Evolutionary conservation across 1,284 basidiomycete genomes (phyloP), one percentile per base, ranked within the genome.

Genomic region (Sparassis latifolia): DNA sequence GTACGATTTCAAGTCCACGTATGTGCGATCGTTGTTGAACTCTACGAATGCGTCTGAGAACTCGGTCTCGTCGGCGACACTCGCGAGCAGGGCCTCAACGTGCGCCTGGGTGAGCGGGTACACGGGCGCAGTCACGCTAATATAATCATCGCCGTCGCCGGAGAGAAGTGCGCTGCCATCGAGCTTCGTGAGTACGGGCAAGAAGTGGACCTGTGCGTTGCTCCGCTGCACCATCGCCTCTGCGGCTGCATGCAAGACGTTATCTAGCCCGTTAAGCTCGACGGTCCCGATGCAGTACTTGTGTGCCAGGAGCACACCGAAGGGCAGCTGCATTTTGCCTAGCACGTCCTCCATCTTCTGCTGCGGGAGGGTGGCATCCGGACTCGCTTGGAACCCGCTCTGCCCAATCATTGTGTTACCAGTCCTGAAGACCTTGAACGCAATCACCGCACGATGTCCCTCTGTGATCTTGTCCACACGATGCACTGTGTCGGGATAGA

Each of bases 401-500:
- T n/a, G 44, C 12, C 27, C 44, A 6, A 7, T 3, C 27, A 12
- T 33, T 10, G 43, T 10, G 7, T 10, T 33, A 31, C 9, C 43
- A 10, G 43, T 12, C 3, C 55, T 47, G 54, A 67, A 69, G 10
- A 68, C 52, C 45, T 68, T 68, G 61, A 67, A 68, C 1, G 66
- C 65, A 37, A 68, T 60, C 28, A 62, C 59, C 5, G 65, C 67
- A 6, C 67, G 60, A 45, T 66, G 59, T 5, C 61, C 57, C 0
- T 42, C 7, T 10, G 28, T 10, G 38, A 68, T 39, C 9, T 50
- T 33, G 4, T 38, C 35, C 39, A 68, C 60, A 1, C 40, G 28
- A 53, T 74, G 69, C 7, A 67, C 63, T 43, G 69, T 65, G 53
- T 74, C 70, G 1, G 71, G 65, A 54, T 68, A 70, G 51, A 73